phyloP scores from a whole-genome alignment of 139 green algal genomes.

The Diplosphaera chodatii region DNA sequence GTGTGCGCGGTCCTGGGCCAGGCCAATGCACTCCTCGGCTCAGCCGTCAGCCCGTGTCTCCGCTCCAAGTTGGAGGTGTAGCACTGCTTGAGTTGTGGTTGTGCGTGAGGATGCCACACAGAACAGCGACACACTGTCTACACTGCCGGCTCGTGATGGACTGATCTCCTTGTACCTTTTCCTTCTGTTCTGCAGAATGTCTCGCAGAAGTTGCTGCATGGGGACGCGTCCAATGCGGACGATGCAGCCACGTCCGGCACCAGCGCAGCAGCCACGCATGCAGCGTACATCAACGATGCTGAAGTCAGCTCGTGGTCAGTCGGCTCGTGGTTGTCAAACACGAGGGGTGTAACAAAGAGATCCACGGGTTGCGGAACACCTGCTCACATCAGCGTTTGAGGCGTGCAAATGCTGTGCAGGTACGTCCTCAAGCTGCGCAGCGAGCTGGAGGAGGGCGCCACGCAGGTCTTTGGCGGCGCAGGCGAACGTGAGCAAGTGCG shows the following conservation, averaged over 20 bases:
- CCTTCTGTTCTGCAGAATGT: no score
- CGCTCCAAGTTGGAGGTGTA: conserved; percentile 37
- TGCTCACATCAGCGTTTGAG: no score
- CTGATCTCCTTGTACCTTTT: no score
- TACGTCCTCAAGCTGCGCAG: conserved; percentile 77
- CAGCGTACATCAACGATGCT: conserved; percentile 69
- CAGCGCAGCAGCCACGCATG: conserved; percentile 21
- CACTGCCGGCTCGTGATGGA: no score
- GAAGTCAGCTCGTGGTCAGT: conserved; percentile 65
- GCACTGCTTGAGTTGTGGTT: no score
- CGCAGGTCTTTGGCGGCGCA: conserved; percentile 39
- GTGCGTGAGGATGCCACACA: no score
- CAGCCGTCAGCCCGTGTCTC: conserved; percentile 28
- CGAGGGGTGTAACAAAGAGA: no score
- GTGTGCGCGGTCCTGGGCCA: conserved; percentile 36
- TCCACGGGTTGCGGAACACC: no score
- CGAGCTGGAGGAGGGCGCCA: conserved; percentile 68
- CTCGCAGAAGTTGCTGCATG: conserved; percentile 7
- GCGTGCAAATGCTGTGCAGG: neutral
- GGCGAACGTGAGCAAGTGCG: conserved; percentile 64
- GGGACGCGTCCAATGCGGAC: conserved; percentile 1
- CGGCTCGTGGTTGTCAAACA: no score
- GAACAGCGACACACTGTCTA: no score
- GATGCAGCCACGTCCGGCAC: conserved; percentile 7
- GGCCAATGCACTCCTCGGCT: conserved; percentile 31